phyloP scores from a whole-genome alignment of 2,329 filamentous ascomycete species.

The Tolypocladium capitatum region DNA sequence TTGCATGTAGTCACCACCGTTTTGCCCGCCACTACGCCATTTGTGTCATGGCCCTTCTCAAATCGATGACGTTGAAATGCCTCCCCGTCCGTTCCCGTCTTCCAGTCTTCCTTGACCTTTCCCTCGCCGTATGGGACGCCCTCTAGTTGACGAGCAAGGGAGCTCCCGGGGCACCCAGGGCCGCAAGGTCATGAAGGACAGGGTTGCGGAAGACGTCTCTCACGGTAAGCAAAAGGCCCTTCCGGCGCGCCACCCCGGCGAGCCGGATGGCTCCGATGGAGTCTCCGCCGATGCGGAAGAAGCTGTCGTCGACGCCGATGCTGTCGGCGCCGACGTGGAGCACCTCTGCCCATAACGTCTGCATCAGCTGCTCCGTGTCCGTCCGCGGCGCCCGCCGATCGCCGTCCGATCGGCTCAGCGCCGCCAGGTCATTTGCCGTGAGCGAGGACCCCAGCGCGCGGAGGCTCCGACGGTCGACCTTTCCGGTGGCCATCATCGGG shows the following conservation, averaged over 20 bases:
- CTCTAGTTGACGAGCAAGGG: neutral
- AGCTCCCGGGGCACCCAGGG: neutral
- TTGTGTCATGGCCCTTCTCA: too few relatives aligned
- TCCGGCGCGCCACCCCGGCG: slow-evolving; percentile 18
- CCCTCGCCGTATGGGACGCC: too few relatives aligned
- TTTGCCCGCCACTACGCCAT: neutral
- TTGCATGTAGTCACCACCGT: neutral
- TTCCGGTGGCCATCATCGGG: slow-evolving; percentile 3
- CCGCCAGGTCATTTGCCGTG: neutral
- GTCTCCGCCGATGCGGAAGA: slow-evolving; percentile 26
- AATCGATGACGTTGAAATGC: neutral
- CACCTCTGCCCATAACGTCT: slow-evolving; percentile 23
- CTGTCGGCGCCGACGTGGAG: slow-evolving; percentile 19
- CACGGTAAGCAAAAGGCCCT: slow-evolving; percentile 12
- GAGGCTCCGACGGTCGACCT: slow-evolving; percentile 3
- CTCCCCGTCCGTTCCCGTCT: neutral
- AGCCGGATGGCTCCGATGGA: slow-evolving; percentile 26
- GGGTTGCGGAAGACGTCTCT: slow-evolving; percentile 13
- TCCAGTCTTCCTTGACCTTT: too few relatives aligned
- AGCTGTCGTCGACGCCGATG: slow-evolving; percentile 18
- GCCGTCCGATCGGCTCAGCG: slow-evolving; percentile 3
- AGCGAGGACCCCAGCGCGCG: neutral
- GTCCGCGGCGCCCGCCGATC: slow-evolving; percentile 4
- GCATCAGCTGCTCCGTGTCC: slow-evolving; percentile 7
- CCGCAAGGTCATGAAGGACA: slow-evolving; percentile 1